A percentile compares a stretch with the other conserved stretches of the same genome.
phyloP scores from a whole-genome alignment of 495 filamentous ascomycete species.

The Neurospora tetrasperma region DNA sequence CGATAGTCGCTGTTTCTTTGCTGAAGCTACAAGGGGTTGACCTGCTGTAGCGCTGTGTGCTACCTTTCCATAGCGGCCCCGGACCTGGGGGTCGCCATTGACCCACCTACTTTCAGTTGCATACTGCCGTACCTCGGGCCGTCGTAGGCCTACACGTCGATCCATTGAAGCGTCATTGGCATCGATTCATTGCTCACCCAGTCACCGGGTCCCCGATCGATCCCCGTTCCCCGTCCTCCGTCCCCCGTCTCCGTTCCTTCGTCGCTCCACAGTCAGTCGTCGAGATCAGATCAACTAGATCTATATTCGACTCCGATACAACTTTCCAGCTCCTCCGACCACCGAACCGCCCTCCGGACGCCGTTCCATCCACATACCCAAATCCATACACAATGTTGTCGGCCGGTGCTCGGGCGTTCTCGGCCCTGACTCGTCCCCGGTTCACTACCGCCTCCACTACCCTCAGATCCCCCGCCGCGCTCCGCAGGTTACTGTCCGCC shows the following conservation, averaged over 20 bases:
- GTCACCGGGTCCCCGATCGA: background rate
- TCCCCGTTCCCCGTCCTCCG: background rate
- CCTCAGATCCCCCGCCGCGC: constrained; percentile 28
- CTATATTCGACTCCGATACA: background rate
- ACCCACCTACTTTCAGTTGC: background rate
- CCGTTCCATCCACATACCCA: background rate
- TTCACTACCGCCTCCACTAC: constrained; percentile 15
- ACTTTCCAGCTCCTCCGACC: background rate
- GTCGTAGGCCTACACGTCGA: constrained; percentile 16
- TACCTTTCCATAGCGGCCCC: background rate
- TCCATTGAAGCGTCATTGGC: background rate
- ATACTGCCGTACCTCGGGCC: constrained; percentile 17
- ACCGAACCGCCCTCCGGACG: background rate
- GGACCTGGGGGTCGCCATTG: background rate
- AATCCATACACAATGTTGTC: constrained; percentile 15
- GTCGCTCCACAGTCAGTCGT: background rate
- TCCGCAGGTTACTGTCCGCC: constrained; percentile 70
- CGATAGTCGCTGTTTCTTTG: background rate
- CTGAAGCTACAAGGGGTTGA: background rate
- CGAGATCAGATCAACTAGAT: background rate
- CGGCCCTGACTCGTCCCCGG: constrained; percentile 20
- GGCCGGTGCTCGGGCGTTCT: constrained; percentile 19
- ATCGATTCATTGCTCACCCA: background rate
- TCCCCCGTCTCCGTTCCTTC: background rate
- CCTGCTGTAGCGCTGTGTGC: background rate